These are phyloP conservation scores for Medicago lupulina DNA, from an alignment of 306 rosid genomes.

Conservation along the genomic window DNA sequence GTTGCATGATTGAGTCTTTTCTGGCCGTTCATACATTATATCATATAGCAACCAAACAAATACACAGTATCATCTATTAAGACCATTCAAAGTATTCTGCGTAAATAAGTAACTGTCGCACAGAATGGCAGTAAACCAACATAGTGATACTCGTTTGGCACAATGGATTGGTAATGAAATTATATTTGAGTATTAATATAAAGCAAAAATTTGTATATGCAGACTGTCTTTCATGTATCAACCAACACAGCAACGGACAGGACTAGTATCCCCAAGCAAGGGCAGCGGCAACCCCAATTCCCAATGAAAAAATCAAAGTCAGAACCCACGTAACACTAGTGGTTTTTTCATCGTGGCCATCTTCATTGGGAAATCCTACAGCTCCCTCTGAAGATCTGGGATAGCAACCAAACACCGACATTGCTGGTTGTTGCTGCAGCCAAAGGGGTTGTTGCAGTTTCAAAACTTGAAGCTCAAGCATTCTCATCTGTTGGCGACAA, in stretches of 20 bases:
- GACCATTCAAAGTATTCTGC: neutral
- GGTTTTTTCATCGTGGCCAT: conserved; percentile 36
- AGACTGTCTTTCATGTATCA: conserved; percentile 3
- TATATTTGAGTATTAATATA: conserved; percentile 7
- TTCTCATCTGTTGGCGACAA: conserved; percentile 66
- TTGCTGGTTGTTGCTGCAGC: conserved; percentile 28
- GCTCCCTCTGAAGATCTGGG: neutral
- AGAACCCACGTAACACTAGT: conserved; percentile 54
- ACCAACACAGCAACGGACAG: neutral
- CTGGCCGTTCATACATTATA: neutral
- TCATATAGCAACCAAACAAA: neutral
- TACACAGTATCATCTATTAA: neutral
- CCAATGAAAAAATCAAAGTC: conserved; percentile 71
- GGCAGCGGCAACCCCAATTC: conserved; percentile 71
- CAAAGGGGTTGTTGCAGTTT: conserved; percentile 51
- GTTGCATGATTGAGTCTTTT: conserved; percentile 19
- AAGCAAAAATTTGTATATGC: conserved; percentile 22
- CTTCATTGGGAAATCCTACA: conserved; percentile 22
- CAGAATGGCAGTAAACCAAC: neutral
- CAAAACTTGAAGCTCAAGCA: conserved; percentile 76
- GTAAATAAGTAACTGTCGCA: neutral
- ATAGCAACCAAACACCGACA: neutral
- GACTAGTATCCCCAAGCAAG: conserved; percentile 53
- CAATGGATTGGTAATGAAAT: conserved; percentile 16
- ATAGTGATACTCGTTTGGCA: neutral